Percentiles rank a stretch among this genome's conserved stretches.
These are phyloP conservation scores for Tulasnella sp. DNA, from an alignment of 768 basidiomycete species.

Conservation along the genomic window DNA sequence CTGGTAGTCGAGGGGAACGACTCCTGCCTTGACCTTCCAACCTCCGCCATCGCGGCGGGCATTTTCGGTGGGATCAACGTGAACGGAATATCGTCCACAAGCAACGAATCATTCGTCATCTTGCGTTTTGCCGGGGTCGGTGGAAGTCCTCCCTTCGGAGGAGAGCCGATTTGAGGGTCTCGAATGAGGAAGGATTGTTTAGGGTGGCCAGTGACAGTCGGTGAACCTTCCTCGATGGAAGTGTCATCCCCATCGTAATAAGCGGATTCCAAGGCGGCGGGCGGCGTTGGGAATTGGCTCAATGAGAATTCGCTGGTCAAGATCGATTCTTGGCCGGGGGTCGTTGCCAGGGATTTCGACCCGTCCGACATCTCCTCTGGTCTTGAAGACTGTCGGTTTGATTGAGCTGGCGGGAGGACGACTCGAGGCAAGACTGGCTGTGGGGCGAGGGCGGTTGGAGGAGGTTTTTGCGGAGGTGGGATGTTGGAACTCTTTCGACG, in stretches of 20 bases:
- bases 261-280: conserved; percentile 45
- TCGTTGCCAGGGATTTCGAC: conserved; percentile 32
- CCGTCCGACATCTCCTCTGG: conserved; percentile 39
- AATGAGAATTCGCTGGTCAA: conserved; percentile 56
- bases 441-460: conserved; percentile 9
- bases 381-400: neutral
- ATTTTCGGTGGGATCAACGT: conserved; percentile 32
- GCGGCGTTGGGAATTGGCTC: conserved; percentile 54
- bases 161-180: neutral
- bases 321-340: conserved; percentile 1
- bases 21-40: conserved; percentile 1
- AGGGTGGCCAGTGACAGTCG: neutral
- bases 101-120: conserved; percentile 18
- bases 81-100: conserved; percentile 27
- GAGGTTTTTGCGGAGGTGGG: neutral
- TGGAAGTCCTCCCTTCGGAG: neutral
- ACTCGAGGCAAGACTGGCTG: neutral
- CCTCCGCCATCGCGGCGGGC: conserved; percentile 32
- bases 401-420: conserved; percentile 7
- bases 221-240: neutral
- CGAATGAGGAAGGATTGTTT: neutral
- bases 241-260: neutral
- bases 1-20: conserved; percentile 7
- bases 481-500: conserved; percentile 37
- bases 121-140: conserved; percentile 1